Evolutionary conservation across 2,329 filamentous ascomycete genomes (phyloP).

Genomic region (Aureobasidium sp.): DNA sequence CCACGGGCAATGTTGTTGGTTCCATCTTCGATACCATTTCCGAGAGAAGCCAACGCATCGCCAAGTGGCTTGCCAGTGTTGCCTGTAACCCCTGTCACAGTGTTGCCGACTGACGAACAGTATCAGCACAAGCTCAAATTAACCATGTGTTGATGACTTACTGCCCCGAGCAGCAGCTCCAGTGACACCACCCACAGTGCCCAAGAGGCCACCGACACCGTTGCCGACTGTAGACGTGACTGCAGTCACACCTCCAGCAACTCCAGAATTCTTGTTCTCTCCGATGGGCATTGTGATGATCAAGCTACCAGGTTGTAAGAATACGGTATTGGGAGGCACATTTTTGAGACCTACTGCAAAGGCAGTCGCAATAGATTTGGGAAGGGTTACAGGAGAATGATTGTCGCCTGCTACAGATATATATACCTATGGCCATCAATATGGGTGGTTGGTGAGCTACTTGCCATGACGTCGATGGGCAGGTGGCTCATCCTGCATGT

Average conservation of each 20-base stretch:
- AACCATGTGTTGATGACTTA: not conserved
- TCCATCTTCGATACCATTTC: slow-evolving; percentile 40
- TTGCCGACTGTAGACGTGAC: slow-evolving; percentile 52
- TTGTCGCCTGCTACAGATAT: not conserved
- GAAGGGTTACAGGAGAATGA: not conserved
- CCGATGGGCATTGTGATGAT: not conserved
- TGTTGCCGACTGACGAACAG: slow-evolving; percentile 32
- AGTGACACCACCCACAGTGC: slow-evolving; percentile 48
- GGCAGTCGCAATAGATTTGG: not conserved
- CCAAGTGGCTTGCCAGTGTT: slow-evolving; percentile 34
- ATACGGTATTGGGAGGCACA: not conserved
- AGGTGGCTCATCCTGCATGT: slow-evolving; percentile 6
- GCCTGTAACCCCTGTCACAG: slow-evolving; percentile 40
- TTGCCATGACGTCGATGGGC: slow-evolving; percentile 5
- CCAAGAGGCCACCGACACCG: slow-evolving; percentile 47
- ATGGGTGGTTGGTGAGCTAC: slow-evolving; percentile 5
- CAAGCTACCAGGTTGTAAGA: not conserved
- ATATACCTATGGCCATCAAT: not conserved
- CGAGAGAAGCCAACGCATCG: slow-evolving; percentile 36
- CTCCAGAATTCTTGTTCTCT: slow-evolving; percentile 33
- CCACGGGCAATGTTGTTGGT: slow-evolving; percentile 37
- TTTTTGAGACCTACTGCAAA: not conserved
- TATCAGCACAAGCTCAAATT: not conserved
- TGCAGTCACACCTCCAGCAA: slow-evolving; percentile 48
- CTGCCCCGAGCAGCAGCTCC: slow-evolving; percentile 38